Evolutionary conservation across 1,284 basidiomycete genomes (phyloP), one percentile per base, ranked within the genome.

Genomic region (Heliocybe sulcata): DNA sequence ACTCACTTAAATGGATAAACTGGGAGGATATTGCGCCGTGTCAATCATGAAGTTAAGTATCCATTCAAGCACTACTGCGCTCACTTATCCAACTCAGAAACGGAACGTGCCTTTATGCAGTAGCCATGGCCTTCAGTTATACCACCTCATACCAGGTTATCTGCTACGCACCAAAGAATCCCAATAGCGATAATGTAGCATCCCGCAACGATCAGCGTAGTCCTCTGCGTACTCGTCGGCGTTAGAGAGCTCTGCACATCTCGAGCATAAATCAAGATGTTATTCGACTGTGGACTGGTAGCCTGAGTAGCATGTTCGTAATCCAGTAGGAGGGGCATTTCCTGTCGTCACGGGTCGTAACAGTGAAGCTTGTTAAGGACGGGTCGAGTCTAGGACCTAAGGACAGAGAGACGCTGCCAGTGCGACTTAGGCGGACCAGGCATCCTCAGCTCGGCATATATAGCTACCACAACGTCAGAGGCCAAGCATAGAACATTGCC

Each of bases 1-100:
- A 75, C 83, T 68, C 75, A 90, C 86, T 94, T 94, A 82, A 95
- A 96, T 1, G 93, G 93, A 69, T 94, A 96, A 62, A 95, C 89
- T 91, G 59, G 45, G 16, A 26, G 4, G 23, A 47, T 12, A 9
- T 23, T 14, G 27, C 25, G n/a, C 19, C 10, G 23, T 26, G 20
- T 49, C 25, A 26, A 26, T 8, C 27, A 16, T 22, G 20, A 4
- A 49, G 25, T 25, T 4, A 8, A 25, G 25, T 9, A 4, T 49
- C 23, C 47, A 49, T 11, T 3, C 4, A 25, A 49, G 27, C 12
- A 12, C 29, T 12, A n/a, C n/a, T n/a, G 19, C 23, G 79, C 86
- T 76, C 63, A 89, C 88, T 85, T 60, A 94, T 78, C 63, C 74
- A 72, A 50, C 81, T 84, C 56, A 92, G 67, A 63, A 82, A 74